Evolutionary conservation across 1,139 yeast species (phyloP), one percentile per base, ranked within the genome.

Genomic region (Geotrichum klebahnii): DNA sequence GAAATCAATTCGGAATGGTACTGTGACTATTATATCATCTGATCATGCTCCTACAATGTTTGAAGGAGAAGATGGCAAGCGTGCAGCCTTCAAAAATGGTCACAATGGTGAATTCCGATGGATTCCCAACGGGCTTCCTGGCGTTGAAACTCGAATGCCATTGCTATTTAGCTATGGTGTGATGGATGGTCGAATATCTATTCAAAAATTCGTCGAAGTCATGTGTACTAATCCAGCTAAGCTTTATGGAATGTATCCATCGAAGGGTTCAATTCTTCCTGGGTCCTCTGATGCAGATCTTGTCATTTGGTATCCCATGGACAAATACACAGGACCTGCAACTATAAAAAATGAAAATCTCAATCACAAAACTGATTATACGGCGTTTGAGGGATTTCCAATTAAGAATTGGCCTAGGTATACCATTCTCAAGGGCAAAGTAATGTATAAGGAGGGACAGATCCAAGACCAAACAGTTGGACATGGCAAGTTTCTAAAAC

Each of bases 11-110:
- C 65, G 65, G 33, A 74, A 75, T 53, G 79, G 79, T 6, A 73
- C 78, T 0, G 72, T 75, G 41, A 74, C 78, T 0, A 70, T 73
- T 16, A 68, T 74, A 46, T 69, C 75, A 24, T 69, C 75, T 46
- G 79, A 75, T 57, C 79, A 75, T 60, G 75, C 78, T 10, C 76
- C 79, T 8, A 67, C 74, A 36, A 61, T 62, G 36, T 73, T 71
- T 54, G 71, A 73, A 51, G 65, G 70, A 46, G 65, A 60, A 10
- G 46, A 41, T 6, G 77, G 77, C 26, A 73, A 73, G 56, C 38
- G 49, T 4, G 9, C 34, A n/a, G 52, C 52, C 12, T 44, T 49
- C 20, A 67, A 67, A 47, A 57, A 64, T 12, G 77, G 75, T n/a
- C 52, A 72, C 9, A 49, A 61, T 17, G 65, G 66, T 10, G 70